A percentile compares a stretch with the other conserved stretches of the same genome.
Conservation (phyloP, 352 stramenopile genomes). For the Phytophthora crassamura region DNA sequence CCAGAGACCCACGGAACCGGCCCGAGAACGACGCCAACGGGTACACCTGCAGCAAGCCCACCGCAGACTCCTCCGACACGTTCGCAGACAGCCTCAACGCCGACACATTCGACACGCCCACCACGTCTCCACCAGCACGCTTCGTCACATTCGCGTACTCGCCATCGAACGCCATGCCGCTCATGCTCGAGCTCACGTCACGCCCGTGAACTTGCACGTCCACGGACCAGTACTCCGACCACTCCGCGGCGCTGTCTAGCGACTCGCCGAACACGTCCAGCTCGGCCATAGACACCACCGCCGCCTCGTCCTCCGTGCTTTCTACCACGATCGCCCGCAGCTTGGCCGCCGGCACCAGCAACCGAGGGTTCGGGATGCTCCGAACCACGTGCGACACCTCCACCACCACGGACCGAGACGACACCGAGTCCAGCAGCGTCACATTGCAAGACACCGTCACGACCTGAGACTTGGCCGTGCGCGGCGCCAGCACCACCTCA, state of each 20-base stretch:
- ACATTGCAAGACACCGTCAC: too few species aligned
- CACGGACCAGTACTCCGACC: conserved; percentile 16
- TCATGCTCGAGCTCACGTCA: neutral
- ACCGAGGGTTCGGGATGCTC: too few species aligned
- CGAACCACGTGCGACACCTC: too few species aligned
- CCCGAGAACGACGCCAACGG: conserved; percentile 7
- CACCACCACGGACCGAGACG: too few species aligned
- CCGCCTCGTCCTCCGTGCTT: neutral
- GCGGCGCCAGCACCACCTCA: too few species aligned
- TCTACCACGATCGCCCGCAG: too few species aligned
- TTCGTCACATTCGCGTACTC: conserved; percentile 1
- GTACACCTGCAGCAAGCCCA: conserved; percentile 5
- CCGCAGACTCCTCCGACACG: conserved; percentile 2
- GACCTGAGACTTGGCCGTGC: too few species aligned
- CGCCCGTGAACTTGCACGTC: conserved; percentile 6
- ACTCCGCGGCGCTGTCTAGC: too few species aligned
- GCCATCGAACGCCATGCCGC: neutral
- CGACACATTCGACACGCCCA: conserved; percentile 13
- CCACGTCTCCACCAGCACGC: conserved; percentile 8
- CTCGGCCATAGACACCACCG: neutral
- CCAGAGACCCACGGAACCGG: conserved; percentile 11
- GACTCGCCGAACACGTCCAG: conserved; percentile 1
- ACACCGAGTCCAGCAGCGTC: too few species aligned
- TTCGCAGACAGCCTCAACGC: conserved; percentile 5
- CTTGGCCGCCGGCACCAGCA: too few species aligned